Percentiles rank a stretch among this genome's conserved stretches.
Evolutionary conservation across 192 early-diverging fungal species (phyloP).

Genomic region (Lunasporangiospora selenospora): DNA sequence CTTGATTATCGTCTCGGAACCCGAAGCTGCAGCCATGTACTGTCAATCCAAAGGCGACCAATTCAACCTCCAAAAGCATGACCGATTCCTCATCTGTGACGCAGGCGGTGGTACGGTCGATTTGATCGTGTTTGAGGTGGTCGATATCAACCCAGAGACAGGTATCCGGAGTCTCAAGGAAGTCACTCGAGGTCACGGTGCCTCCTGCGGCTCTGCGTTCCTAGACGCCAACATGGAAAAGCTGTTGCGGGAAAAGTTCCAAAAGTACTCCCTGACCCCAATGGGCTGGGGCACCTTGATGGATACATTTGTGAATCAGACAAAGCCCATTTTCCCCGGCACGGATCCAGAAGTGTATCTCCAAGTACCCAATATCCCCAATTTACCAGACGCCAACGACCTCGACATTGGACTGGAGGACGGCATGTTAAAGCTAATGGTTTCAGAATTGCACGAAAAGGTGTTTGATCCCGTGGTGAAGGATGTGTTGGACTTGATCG

Average conservation of each 20-base stretch:
- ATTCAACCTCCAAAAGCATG: slow-evolving; percentile 48
- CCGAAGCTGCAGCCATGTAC: slow-evolving; percentile 65
- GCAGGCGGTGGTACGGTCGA: slow-evolving; percentile 53
- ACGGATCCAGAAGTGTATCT: slow-evolving; percentile 47
- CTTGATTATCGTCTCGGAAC: slow-evolving; percentile 57
- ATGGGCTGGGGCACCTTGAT: slow-evolving; percentile 53
- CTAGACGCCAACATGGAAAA: slow-evolving; percentile 56
- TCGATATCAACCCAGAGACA: slow-evolving; percentile 40
- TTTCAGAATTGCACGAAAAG: slow-evolving; percentile 38
- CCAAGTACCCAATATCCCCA: slow-evolving; percentile 48
- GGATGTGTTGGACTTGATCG: slow-evolving; percentile 46
- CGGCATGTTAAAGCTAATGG: slow-evolving; percentile 47
- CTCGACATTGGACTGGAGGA: slow-evolving; percentile 45
- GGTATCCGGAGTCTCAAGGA: slow-evolving; percentile 56
- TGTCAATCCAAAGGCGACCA: slow-evolving; percentile 60
- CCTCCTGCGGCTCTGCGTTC: slow-evolving; percentile 53
- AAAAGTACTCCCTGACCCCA: slow-evolving; percentile 46
- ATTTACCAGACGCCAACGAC: slow-evolving; percentile 45
- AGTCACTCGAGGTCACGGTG: slow-evolving; percentile 56
- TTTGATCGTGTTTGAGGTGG: slow-evolving; percentile 54
- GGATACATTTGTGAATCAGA: slow-evolving; percentile 51
- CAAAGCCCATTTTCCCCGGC: slow-evolving; percentile 48
- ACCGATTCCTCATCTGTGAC: slow-evolving; percentile 50
- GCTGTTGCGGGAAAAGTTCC: slow-evolving; percentile 48
- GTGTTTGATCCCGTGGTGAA: slow-evolving; percentile 45